A percentile compares a stretch with the other conserved stretches of the same genome.
phyloP scores from a whole-genome alignment of 176 grass and related monocot species.

The Chrysopogon serrulatus region DNA sequence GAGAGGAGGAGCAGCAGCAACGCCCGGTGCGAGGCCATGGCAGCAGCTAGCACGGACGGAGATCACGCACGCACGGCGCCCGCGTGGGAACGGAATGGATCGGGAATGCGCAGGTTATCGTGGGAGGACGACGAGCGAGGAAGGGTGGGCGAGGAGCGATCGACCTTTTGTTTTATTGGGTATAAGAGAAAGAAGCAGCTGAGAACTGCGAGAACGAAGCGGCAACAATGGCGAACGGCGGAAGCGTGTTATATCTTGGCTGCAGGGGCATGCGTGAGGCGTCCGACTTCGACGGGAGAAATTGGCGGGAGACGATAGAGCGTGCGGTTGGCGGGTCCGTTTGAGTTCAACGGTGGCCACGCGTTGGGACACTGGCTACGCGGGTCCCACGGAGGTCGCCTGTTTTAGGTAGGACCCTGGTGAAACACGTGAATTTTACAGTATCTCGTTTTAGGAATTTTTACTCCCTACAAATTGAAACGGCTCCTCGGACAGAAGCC shows the following conservation, averaged over 20 bases:
- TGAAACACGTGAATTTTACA: not conserved
- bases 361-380: not conserved
- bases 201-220: no score
- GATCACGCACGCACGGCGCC: not conserved
- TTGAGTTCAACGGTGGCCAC: not conserved
- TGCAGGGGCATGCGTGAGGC: not conserved
- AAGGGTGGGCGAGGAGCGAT: not conserved
- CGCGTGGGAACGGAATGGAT: not conserved
- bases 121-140: not conserved
- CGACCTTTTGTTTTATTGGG: not conserved
- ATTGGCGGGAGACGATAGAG: conserved; percentile 27
- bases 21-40: conserved; percentile 34
- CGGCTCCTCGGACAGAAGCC: no score
- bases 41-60: not conserved
- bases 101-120: not conserved
- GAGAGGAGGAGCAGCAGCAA: conserved; percentile 18
- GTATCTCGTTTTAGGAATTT: not conserved
- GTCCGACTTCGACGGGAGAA: not conserved
- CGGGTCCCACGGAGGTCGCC: conserved; percentile 26
- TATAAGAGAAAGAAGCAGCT: not conserved
- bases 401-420: not conserved
- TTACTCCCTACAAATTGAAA: no score
- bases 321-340: not conserved
- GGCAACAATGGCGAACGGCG: not conserved
- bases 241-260: not conserved